Percentiles rank a stretch among this genome's conserved stretches.
These are phyloP conservation scores for Fraxinus sp. DNA, from an alignment of 305 asterid species.

Conservation along the genomic window DNA sequence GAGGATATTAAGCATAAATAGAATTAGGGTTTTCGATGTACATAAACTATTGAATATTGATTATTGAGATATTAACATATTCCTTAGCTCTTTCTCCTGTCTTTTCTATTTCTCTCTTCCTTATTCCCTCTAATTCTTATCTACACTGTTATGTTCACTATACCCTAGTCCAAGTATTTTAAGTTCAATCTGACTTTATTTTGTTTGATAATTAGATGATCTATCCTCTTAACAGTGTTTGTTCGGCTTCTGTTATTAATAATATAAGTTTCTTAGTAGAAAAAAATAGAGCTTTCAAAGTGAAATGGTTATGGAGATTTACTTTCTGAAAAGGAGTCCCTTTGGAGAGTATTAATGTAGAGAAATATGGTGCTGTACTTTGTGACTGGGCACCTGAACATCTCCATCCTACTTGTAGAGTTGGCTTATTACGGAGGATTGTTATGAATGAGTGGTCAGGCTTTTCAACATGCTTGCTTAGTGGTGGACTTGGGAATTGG, in stretches of 20 bases:
- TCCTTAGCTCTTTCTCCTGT: neutral
- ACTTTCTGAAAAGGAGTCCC: neutral
- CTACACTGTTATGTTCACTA: neutral
- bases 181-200: neutral
- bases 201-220: neutral
- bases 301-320: neutral
- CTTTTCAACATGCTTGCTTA: neutral
- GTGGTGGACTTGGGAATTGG: neutral
- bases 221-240: neutral
- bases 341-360: neutral
- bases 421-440: neutral
- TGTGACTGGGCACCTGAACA: neutral
- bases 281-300: neutral
- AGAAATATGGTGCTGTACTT: neutral
- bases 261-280: neutral
- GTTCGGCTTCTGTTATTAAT: neutral
- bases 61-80: neutral
- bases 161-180: neutral
- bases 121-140: neutral
- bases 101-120: neutral
- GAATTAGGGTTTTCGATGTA: neutral
- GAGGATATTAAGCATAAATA: neutral
- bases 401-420: neutral
- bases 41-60: neutral
- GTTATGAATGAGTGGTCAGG: neutral